Conservation (phyloP, 129 eudicot genomes). For the Flaveria sonorensis region DNA sequence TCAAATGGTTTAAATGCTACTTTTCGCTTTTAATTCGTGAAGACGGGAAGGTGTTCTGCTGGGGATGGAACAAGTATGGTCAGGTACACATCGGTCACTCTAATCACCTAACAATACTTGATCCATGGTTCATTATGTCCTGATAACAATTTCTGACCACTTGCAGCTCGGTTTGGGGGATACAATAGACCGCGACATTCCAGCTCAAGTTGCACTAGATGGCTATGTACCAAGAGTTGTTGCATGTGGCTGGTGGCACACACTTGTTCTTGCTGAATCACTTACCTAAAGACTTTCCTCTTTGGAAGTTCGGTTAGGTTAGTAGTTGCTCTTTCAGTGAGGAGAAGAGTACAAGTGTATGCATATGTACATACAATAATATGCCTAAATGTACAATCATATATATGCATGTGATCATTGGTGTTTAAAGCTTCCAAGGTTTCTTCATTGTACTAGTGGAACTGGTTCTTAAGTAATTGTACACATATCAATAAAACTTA, state of each 20-base stretch:
- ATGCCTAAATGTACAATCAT: neutral
- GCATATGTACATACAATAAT: slow-evolving; percentile 34
- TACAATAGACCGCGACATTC: slow-evolving; percentile 78
- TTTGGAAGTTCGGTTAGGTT: slow-evolving; percentile 61
- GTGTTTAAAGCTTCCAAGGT: slow-evolving; percentile 21
- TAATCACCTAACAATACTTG: neutral
- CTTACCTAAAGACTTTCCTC: slow-evolving; percentile 37
- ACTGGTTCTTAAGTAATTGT: slow-evolving; percentile 25
- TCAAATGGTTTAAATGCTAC: slow-evolving; percentile 3
- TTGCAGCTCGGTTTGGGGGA: slow-evolving; percentile 93
- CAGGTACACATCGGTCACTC: slow-evolving; percentile 32
- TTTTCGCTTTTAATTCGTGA: slow-evolving; percentile 22
- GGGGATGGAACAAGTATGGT: slow-evolving; percentile 99
- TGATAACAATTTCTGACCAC: neutral
- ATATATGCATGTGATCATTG: slow-evolving; percentile 35
- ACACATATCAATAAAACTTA: slow-evolving; percentile 26
- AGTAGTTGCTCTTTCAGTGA: slow-evolving; percentile 32
- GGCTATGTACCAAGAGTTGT: slow-evolving; percentile 55
- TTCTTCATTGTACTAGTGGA: slow-evolving; percentile 29
- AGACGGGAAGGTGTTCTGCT: slow-evolving; percentile 84
- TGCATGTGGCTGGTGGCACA: slow-evolving; percentile 99
- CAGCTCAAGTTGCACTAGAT: slow-evolving; percentile 67
- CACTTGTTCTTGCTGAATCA: slow-evolving; percentile 76
- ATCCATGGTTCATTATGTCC: neutral
- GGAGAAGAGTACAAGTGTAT: slow-evolving; percentile 17